Percentiles rank a stretch among this genome's conserved stretches.
Evolutionary conservation across 2,329 filamentous ascomycete genomes (phyloP).

Genomic region (Apiospora hydei): DNA sequence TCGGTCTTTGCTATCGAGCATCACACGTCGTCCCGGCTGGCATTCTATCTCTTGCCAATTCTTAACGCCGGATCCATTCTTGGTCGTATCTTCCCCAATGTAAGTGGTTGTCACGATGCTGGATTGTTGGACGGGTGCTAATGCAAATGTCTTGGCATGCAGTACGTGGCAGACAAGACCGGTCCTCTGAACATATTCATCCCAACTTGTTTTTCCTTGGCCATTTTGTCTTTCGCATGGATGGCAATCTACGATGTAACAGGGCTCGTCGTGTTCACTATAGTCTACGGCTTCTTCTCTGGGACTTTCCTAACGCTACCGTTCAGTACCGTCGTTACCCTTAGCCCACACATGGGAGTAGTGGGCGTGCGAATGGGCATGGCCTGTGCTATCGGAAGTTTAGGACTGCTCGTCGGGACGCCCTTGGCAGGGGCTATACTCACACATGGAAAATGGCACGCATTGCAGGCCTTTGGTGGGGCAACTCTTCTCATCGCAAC

Average conservation of each 20-base stretch:
- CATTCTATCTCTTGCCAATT: conserved; percentile 60
- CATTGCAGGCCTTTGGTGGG: conserved; percentile 5
- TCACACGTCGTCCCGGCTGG: conserved; percentile 50
- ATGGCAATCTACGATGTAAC: conserved; percentile 53
- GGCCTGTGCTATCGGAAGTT: conserved; percentile 6
- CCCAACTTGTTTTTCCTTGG: conserved; percentile 49
- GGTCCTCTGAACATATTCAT: conserved; percentile 56
- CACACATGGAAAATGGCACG: not conserved
- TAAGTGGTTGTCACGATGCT: not conserved
- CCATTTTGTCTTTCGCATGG: conserved; percentile 50
- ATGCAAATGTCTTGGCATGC: not conserved
- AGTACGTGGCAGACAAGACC: conserved; percentile 27
- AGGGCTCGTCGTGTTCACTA: conserved; percentile 55
- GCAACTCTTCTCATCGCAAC: not conserved
- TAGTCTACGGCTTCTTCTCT: conserved; percentile 66
- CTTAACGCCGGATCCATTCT: conserved; percentile 55
- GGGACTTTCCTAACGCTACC: conserved; percentile 67
- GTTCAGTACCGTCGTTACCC: not conserved
- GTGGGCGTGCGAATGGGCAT: conserved; percentile 9
- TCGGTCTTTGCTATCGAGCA: conserved; percentile 52
- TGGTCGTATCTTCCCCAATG: conserved; percentile 33
- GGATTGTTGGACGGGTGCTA: not conserved
- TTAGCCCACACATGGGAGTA: conserved; percentile 11
- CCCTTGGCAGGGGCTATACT: conserved; percentile 14
- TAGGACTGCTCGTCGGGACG: not conserved